Evolutionary conservation across 2,329 filamentous ascomycete genomes (phyloP), one percentile per base, ranked within the genome.

Genomic region (Xylariaceae sp.): DNA sequence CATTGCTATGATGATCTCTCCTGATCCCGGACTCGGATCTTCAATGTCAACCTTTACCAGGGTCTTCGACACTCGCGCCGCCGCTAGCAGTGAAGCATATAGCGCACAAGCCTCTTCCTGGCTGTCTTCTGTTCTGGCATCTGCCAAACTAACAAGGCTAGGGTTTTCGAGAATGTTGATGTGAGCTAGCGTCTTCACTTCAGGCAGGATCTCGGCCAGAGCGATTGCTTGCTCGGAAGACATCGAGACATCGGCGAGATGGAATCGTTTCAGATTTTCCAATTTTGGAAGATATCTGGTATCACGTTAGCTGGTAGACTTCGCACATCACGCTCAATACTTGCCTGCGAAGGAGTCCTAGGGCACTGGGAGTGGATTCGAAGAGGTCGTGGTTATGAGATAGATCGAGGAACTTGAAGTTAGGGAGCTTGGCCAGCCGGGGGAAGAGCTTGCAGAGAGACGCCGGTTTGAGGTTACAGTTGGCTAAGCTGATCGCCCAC

Each of bases 101-200:
- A 96, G 63, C 1, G 92, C 92, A 49, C 86, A 94, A 1, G 92
- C 90, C 59, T 96, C 90, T 60, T 96, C 90, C 57, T 95, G 87
- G 2, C 70, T 72, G 36, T 79, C 79, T 48, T 92, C 86, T 5
- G 85, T 84, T 32, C 71, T 83, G 1, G 87, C 83, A 39, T 77
- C 73, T 5, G 87, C 81, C 16, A 94, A 70, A 29, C 72, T 73
- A 15, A 74, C 67, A 4, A 95, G 64, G 39, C 78, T 71, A 1
- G 77, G 70, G 49, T 98, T 98, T 45, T 92, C 84, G 24, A 94
- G 64, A 3, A 96, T 74, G 51, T 82, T 92, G 43, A 98, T 69
- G 60, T 96, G 90, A 6, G 88, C 88, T 21, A 98, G 69, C 26
- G 74, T 76, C 25, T 73, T 76, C 32, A 83, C 79, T 56, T 98